phyloP scores from a whole-genome alignment of 2,329 filamentous ascomycete species.

The Penicillium sp. region DNA sequence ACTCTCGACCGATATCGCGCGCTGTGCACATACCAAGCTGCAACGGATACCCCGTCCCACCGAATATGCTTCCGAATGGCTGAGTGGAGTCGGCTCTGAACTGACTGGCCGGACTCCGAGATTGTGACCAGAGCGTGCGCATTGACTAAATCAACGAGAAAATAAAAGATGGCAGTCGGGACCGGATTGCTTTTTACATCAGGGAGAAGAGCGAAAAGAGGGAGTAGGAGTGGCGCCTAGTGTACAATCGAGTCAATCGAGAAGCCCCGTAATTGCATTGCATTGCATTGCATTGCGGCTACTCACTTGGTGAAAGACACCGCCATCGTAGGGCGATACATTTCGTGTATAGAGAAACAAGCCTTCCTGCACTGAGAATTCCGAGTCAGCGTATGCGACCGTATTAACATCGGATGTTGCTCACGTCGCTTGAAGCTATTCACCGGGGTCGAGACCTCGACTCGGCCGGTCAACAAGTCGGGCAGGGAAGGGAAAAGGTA shows the following conservation, averaged over 20 bases:
- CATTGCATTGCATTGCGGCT: not conserved
- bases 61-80: constrained; percentile 70
- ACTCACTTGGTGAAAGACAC: constrained; percentile 65
- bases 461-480: constrained; percentile 78
- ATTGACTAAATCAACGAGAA: constrained; percentile 72
- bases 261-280: not conserved
- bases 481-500: constrained; percentile 76
- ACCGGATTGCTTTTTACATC: constrained; percentile 62
- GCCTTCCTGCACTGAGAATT: constrained; percentile 76
- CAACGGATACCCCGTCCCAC: constrained; percentile 71
- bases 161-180: constrained; percentile 75
- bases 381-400: constrained; percentile 6
- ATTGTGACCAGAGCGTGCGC: constrained; percentile 75
- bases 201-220: constrained; percentile 84
- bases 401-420: not conserved
- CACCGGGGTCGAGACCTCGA: constrained; percentile 94
- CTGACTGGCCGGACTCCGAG: constrained; percentile 73
- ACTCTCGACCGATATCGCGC: not conserved
- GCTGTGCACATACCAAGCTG: constrained; percentile 61
- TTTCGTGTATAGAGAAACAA: constrained; percentile 94
- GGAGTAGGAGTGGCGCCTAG: constrained; percentile 80
- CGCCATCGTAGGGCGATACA: constrained; percentile 94
- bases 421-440: constrained; percentile 95
- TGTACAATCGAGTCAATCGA: constrained; percentile 8
- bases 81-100: constrained; percentile 68